Percentiles rank a stretch among this genome's conserved stretches.
phyloP scores from a whole-genome alignment of 805 yeast genomes.

The Candida nonsorbophila region DNA sequence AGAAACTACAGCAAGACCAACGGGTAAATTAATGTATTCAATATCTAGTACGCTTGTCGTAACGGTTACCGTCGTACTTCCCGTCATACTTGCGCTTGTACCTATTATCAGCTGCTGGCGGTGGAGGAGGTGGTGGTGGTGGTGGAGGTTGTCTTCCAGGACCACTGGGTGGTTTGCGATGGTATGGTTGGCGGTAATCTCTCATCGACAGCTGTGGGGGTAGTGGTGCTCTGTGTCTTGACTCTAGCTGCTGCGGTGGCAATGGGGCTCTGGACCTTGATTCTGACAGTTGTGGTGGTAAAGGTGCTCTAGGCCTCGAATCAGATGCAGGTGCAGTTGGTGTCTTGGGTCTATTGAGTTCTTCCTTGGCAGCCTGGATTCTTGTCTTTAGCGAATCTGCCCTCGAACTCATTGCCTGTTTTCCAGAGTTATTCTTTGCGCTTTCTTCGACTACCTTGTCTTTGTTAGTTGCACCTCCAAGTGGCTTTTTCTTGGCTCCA shows the following conservation, averaged over 20 bases:
- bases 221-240: conserved; percentile 1
- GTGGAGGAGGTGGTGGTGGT: conserved; percentile 18
- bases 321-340: conserved; percentile 1
- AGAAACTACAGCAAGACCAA: conserved; percentile 1
- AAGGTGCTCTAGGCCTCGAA: conserved; percentile 5
- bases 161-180: neutral
- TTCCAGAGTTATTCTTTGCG: neutral
- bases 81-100: too few relatives aligned
- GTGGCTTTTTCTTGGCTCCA: neutral
- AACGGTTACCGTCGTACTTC: conserved; percentile 7
- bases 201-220: conserved; percentile 5
- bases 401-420: too few relatives aligned
- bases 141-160: conserved; percentile 10
- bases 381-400: too few relatives aligned
- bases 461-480: conserved; percentile 1
- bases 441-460: conserved; percentile 1
- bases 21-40: conserved; percentile 5
- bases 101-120: conserved; percentile 14
- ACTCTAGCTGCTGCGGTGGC: conserved; percentile 6
- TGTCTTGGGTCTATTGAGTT: too few relatives aligned
- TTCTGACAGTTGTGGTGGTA: conserved; percentile 7
- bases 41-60: conserved; percentile 27
- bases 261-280: conserved; percentile 6
- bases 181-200: conserved; percentile 1
- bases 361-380: too few relatives aligned